Evolutionary conservation across 208 protist genomes (phyloP).

Genomic region (Crithidia thermophila): DNA sequence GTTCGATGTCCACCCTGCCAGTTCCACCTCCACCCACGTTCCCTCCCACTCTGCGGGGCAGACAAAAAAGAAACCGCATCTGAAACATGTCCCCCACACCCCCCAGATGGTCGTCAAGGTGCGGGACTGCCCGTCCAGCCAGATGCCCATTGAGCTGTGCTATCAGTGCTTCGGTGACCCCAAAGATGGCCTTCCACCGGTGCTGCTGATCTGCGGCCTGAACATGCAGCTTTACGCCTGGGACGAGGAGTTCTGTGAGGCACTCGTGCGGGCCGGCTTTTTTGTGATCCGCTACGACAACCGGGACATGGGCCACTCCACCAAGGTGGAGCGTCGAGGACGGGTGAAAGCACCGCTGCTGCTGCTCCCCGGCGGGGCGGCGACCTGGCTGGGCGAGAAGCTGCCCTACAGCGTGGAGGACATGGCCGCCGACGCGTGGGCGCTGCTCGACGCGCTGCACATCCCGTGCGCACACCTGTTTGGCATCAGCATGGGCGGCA

Average conservation of each 20-base stretch:
- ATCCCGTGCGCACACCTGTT: conserved; percentile 69
- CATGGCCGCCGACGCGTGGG: conserved; percentile 70
- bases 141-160: conserved; percentile 62
- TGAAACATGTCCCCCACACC: conserved; percentile 29
- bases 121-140: conserved; percentile 57
- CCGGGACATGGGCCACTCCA: conserved; percentile 77
- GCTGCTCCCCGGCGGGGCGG: conserved; percentile 45
- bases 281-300: conserved; percentile 84
- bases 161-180: conserved; percentile 82
- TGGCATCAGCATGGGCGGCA: conserved; percentile 85
- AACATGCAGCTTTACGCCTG: conserved; percentile 84
- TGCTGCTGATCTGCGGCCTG: conserved; percentile 74
- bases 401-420: conserved; percentile 75
- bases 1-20: no score
- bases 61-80: background rate
- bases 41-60: background rate
- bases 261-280: conserved; percentile 62
- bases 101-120: conserved; percentile 60
- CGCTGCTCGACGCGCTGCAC: conserved; percentile 56
- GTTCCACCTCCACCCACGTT: no score
- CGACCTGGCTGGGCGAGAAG: conserved; percentile 60
- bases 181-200: conserved; percentile 21
- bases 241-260: conserved; percentile 81
- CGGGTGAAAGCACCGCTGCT: conserved; percentile 50
- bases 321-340: conserved; percentile 61